These are phyloP conservation scores for Candida patagonica DNA, from an alignment of 805 yeast genomes.

Conservation along the genomic window DNA sequence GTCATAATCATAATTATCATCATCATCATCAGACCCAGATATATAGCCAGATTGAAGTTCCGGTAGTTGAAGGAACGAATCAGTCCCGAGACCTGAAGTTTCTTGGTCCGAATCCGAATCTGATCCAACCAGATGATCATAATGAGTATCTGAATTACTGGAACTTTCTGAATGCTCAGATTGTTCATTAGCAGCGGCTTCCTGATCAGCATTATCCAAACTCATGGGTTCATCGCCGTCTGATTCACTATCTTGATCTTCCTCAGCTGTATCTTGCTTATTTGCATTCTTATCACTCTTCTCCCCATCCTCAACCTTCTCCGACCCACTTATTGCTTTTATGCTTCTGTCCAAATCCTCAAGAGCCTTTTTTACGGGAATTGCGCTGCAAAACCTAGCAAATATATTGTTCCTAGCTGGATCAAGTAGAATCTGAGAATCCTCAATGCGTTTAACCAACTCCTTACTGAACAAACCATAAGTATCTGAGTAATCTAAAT, in stretches of 20 bases:
- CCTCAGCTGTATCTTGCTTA: conserved; percentile 12
- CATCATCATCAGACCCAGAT: conserved; percentile 65
- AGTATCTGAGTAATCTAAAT: not conserved
- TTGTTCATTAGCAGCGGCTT: conserved; percentile 16
- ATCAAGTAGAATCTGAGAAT: not conserved
- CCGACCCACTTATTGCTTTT: conserved; percentile 6
- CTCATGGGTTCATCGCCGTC: not conserved
- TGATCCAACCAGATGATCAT: conserved; percentile 23
- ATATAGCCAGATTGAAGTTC: conserved; percentile 69
- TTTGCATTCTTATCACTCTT: conserved; percentile 13
- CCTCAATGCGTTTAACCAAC: not conserved
- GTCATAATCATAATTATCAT: conserved; percentile 20
- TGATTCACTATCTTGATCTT: conserved; percentile 9
- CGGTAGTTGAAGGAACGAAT: conserved; percentile 47
- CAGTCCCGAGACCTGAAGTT: conserved; percentile 30
- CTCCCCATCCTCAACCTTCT: conserved; percentile 17
- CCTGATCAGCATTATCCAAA: conserved; percentile 17
- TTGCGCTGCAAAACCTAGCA: not conserved
- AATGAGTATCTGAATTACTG: conserved; percentile 15
- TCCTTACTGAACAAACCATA: not conserved
- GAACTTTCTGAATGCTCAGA: conserved; percentile 34
- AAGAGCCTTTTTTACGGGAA: not conserved
- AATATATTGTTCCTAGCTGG: not conserved
- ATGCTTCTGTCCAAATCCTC: not conserved
- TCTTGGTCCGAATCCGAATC: conserved; percentile 24